These are phyloP conservation scores for Phytophthora ohioensis DNA, from an alignment of 352 stramenopile species.

Conservation along the genomic window DNA sequence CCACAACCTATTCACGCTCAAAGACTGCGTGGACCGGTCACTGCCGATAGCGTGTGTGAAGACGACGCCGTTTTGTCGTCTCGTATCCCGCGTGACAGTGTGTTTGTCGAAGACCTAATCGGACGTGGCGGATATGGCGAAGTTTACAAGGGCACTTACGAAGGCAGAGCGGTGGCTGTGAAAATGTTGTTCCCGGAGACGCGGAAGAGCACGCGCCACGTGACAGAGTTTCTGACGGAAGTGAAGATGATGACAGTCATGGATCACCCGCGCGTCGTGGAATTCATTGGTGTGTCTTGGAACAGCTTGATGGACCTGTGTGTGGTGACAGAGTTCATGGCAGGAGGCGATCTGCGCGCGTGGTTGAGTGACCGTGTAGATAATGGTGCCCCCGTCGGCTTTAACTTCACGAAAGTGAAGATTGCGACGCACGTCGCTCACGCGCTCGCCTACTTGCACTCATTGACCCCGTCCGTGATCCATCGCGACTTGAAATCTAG, in stretches of 20 bases:
- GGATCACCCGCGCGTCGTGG: slow-evolving; percentile 54
- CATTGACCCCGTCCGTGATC: slow-evolving; percentile 45
- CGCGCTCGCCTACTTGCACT: slow-evolving; percentile 59
- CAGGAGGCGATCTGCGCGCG: slow-evolving; percentile 58
- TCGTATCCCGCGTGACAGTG: slow-evolving; percentile 51
- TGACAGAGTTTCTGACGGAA: slow-evolving; percentile 61
- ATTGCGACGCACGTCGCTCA: slow-evolving; percentile 51
- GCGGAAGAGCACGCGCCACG: slow-evolving; percentile 44
- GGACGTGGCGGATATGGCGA: slow-evolving; percentile 61
- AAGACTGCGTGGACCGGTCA: slow-evolving; percentile 35
- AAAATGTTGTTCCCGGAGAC: slow-evolving; percentile 63
- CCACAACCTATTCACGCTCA: slow-evolving; percentile 29
- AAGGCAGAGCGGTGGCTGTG: slow-evolving; percentile 47
- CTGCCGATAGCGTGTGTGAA: slow-evolving; percentile 50
- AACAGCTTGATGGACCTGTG: slow-evolving; percentile 64
- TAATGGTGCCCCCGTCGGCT: slow-evolving; percentile 32
- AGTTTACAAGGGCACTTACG: slow-evolving; percentile 57
- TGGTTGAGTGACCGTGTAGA: slow-evolving; percentile 48
- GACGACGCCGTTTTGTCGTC: slow-evolving; percentile 54
- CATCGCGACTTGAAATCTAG: slow-evolving; percentile 64
- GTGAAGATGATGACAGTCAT: slow-evolving; percentile 60
- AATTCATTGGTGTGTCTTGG: slow-evolving; percentile 70
- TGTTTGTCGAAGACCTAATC: slow-evolving; percentile 52
- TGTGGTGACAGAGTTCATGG: slow-evolving; percentile 72
- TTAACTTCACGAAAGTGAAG: slow-evolving; percentile 50